phyloP scores from a whole-genome alignment of 225 moss, liverwort and hornwort genomes.

The Marchantia paleacea region DNA sequence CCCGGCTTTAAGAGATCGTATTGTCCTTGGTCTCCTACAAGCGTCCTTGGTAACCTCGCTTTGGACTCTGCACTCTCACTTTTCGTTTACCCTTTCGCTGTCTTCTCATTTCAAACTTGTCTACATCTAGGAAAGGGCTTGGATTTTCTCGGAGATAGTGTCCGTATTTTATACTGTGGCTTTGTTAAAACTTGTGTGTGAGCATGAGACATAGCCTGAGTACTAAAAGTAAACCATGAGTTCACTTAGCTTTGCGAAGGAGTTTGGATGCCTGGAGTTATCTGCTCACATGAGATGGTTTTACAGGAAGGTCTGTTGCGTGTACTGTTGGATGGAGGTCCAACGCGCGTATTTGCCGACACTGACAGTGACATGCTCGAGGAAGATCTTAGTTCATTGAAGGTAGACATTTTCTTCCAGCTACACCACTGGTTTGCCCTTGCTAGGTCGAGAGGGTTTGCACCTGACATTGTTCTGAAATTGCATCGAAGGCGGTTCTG shows the following conservation, averaged over 20 bases:
- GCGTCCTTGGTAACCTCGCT: slow-evolving; percentile 60
- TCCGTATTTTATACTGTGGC: too few relatives aligned
- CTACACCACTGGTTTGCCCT: neutral
- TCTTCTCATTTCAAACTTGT: too few relatives aligned
- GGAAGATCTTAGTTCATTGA: slow-evolving; percentile 79
- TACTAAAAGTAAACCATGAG: too few relatives aligned
- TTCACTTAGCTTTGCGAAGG: too few relatives aligned
- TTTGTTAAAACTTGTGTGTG: too few relatives aligned
- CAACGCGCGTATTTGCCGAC: slow-evolving; percentile 79
- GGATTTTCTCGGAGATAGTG: too few relatives aligned
- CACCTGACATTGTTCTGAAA: neutral
- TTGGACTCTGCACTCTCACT: too few relatives aligned
- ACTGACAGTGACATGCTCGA: slow-evolving; percentile 86
- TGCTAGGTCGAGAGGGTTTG: neutral
- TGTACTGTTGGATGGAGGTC: slow-evolving; percentile 92
- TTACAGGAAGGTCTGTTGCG: slow-evolving; percentile 80
- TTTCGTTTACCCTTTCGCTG: too few relatives aligned
- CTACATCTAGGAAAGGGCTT: too few relatives aligned
- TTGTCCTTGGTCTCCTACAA: slow-evolving; percentile 85
- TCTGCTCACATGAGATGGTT: neutral
- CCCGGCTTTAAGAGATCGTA: slow-evolving; percentile 78
- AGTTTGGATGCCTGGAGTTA: neutral
- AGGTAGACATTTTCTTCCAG: slow-evolving; percentile 37
- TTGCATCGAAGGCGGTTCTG: slow-evolving; percentile 5
- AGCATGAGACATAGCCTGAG: too few relatives aligned